Evolutionary conservation across 202 grass and related monocot species (phyloP), one percentile per base, ranked within the genome.

Genomic region (Musa balbisiana): DNA sequence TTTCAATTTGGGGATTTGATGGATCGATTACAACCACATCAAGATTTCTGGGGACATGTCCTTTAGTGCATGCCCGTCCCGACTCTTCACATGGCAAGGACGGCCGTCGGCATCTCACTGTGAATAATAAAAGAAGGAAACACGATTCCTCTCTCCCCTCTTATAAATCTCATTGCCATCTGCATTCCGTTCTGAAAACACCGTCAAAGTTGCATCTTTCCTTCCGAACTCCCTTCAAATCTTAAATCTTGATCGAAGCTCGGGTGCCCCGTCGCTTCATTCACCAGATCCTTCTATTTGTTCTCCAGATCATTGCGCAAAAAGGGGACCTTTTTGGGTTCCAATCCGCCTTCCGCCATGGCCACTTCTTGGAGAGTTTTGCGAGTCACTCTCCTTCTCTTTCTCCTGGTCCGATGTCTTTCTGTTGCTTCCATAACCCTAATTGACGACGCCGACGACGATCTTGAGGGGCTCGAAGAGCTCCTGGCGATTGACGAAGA

Each of bases 401-500:
- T 79, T 26, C 53, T 82, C 65, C 49, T 80, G 50, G 64, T 78
- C 66, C 81, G 80, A 67, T 52, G 72, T 17, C 66, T 77, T 2
- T 71, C 81, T 62, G 80, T 80, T 63, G 74, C 78, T 27, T 73
- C 71, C 50, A 77, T 82, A 50, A 78, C 87, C 53, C 71, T 81
- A 49, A 87, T 71, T 15, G 84, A 84, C 62, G 81, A 89, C 0
- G 90, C 87, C 62, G 89, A 94, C 59, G 85, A 85, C 52, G 86
- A 79, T 52, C 49, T 53, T n/a, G 74, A 85, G 71, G 95, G 87
- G 33, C 87, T 98, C 56, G 84, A 87, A 16, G 91, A 90, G 82
- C 83, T 98, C 16, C 78, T 93, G 71, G 91, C 88, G 17, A 83
- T 98, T 55, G 94, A 98, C 59, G 87, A 94, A 53, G 88, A 88